Percentiles rank a stretch among this genome's conserved stretches.
Evolutionary conservation across 768 basidiomycete species (phyloP).

Genomic region (Tylopilus subfusipes): DNA sequence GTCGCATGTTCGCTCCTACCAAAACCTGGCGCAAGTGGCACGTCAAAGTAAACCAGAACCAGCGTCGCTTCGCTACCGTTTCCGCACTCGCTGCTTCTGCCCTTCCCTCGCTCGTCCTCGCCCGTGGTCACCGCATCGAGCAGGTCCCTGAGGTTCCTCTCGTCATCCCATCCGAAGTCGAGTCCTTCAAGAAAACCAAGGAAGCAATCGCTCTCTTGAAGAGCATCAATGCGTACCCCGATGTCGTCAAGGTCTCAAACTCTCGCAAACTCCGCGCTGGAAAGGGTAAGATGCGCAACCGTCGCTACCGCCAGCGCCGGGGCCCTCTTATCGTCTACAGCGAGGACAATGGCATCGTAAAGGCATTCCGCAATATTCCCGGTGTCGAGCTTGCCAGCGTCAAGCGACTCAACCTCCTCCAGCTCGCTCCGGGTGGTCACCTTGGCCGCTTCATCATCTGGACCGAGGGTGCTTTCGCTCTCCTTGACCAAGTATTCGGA

Average conservation of each 20-base stretch:
- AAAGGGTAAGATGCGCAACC: slow-evolving; percentile 96
- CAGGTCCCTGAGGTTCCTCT: slow-evolving; percentile 94
- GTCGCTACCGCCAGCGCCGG: slow-evolving; percentile 94
- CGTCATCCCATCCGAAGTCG: slow-evolving; percentile 73
- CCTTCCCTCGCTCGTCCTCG: slow-evolving; percentile 93
- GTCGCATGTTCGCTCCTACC: slow-evolving; percentile 99
- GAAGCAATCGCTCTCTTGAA: slow-evolving; percentile 94
- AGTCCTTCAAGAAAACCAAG: slow-evolving; percentile 94
- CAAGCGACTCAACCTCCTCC: slow-evolving; percentile 90
- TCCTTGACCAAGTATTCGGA: slow-evolving; percentile 94
- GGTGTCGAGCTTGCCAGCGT: slow-evolving; percentile 98
- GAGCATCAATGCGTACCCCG: slow-evolving; percentile 81
- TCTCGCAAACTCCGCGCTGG: slow-evolving; percentile 96
- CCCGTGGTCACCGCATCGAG: slow-evolving; percentile 98
- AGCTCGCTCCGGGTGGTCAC: slow-evolving; percentile 99
- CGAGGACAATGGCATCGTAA: slow-evolving; percentile 95
- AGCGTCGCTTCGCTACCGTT: slow-evolving; percentile 95
- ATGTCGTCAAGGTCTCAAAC: slow-evolving; percentile 96
- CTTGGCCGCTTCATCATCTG: slow-evolving; percentile 99
- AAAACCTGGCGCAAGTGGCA: slow-evolving; percentile 99
- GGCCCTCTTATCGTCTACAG: slow-evolving; percentile 97
- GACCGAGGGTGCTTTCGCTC: slow-evolving; percentile 91
- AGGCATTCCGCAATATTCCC: slow-evolving; percentile 98
- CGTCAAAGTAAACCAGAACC: slow-evolving; percentile 99
- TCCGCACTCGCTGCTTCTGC: slow-evolving; percentile 98